A percentile compares a stretch with the other conserved stretches of the same genome.
These are phyloP conservation scores for Aureobasidium namibiae DNA, from an alignment of 2,329 filamentous ascomycete genomes.

Conservation along the genomic window DNA sequence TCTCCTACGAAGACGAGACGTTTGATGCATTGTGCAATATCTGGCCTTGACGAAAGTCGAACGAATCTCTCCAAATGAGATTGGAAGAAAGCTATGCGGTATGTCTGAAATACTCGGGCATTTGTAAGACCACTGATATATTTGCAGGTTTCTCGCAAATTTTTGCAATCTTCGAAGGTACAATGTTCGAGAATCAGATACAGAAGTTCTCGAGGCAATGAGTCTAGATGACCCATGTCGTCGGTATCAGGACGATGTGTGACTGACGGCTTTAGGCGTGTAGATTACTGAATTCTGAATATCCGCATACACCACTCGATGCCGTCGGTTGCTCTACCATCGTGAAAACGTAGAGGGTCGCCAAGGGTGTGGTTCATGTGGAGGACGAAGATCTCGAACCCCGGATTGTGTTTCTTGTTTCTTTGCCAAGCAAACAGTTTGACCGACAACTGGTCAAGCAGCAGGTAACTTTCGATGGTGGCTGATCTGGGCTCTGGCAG, in stretches of 20 bases:
- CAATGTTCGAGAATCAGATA: conserved; percentile 19
- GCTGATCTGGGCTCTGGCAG: conserved; percentile 5
- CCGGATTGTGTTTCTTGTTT: conserved; percentile 4
- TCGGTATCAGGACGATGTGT: neutral
- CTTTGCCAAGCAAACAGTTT: neutral
- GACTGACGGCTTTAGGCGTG: neutral
- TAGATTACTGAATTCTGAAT: neutral
- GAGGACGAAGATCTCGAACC: conserved; percentile 4
- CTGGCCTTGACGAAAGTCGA: conserved; percentile 16
- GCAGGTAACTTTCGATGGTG: neutral
- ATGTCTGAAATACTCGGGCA: conserved; percentile 19
- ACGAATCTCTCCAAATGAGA: conserved; percentile 18
- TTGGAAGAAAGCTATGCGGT: conserved; percentile 20
- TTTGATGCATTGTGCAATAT: conserved; percentile 20
- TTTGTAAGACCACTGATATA: conserved; percentile 17
- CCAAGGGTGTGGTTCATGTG: conserved; percentile 8
- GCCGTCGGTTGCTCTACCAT: neutral
- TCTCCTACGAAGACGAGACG: conserved; percentile 22
- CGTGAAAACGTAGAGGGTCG: neutral
- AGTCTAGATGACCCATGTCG: conserved; percentile 11
- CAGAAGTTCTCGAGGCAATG: conserved; percentile 23
- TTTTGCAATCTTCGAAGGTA: conserved; percentile 18
- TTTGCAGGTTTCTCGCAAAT: conserved; percentile 18
- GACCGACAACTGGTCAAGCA: neutral
- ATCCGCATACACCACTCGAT: neutral